phyloP scores from a whole-genome alignment of 345 rosid genomes.

The Sisymbrium irio region DNA sequence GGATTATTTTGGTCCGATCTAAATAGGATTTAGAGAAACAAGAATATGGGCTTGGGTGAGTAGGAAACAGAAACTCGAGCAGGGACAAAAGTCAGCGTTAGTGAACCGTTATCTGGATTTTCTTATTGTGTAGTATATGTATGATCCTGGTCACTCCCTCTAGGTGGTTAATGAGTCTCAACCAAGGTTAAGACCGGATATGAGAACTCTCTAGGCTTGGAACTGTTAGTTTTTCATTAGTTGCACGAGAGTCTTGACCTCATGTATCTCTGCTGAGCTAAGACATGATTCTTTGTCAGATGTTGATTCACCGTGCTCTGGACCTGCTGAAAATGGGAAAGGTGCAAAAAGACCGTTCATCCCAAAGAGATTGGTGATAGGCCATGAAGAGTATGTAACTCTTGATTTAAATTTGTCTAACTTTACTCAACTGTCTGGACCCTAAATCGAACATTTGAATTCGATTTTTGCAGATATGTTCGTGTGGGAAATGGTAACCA shows the following conservation, averaged over 20 bases:
- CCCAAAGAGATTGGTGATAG: conserved; percentile 87
- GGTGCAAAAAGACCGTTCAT: conserved; percentile 60
- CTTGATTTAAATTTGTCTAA: background rate
- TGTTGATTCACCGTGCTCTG: conserved; percentile 48
- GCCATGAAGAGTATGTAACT: conserved; percentile 85
- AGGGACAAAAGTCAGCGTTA: background rate
- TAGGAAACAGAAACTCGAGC: background rate
- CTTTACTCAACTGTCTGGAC: background rate
- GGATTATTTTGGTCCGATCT: background rate
- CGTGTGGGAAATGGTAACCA: conserved; percentile 94
- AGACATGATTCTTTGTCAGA: conserved; percentile 39
- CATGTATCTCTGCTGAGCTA: conserved; percentile 3
- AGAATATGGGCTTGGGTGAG: background rate
- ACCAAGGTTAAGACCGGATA: background rate
- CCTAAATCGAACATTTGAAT: background rate
- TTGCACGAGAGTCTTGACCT: background rate
- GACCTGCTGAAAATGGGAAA: conserved; percentile 41
- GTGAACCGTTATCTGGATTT: background rate
- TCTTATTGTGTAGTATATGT: background rate
- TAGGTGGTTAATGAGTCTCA: conserved; percentile 20
- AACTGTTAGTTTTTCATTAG: conserved; percentile 6
- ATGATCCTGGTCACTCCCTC: conserved; percentile 1
- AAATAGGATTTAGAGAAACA: background rate
- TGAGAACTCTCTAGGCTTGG: conserved; percentile 18
- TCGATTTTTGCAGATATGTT: conserved; percentile 68